Evolutionary conservation across 2,329 filamentous ascomycete genomes (phyloP).

Genomic region (Fusarium globosum): DNA sequence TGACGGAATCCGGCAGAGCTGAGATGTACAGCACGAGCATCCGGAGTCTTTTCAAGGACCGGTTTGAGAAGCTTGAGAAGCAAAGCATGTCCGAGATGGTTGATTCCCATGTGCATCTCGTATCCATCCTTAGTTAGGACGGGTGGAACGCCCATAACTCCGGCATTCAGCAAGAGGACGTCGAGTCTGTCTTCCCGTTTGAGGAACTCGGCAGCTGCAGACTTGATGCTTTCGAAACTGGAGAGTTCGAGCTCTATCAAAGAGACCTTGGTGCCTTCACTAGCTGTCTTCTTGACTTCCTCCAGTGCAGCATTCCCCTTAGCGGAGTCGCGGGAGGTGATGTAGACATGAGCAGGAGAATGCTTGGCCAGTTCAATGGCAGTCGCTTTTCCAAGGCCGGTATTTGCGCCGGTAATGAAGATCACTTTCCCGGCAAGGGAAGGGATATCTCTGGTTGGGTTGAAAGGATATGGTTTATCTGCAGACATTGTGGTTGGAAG

Average conservation of each 20-base stretch:
- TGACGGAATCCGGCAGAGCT: slow-evolving; percentile 1
- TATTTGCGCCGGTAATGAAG: slow-evolving; percentile 1
- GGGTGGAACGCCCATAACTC: slow-evolving; percentile 1
- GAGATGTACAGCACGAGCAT: background rate
- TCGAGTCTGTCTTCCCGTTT: background rate
- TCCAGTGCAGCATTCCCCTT: background rate
- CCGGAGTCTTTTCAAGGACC: rapidly evolving
- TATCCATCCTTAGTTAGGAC: background rate
- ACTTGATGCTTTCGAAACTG: background rate
- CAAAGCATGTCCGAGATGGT: slow-evolving; percentile 1
- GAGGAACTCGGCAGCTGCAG: background rate
- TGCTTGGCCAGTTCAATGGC: slow-evolving; percentile 2
- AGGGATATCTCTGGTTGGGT: background rate
- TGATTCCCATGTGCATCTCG: slow-evolving; percentile 17
- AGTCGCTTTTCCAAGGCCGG: background rate
- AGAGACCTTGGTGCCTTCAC: rapidly evolving
- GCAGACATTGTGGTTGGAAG: background rate
- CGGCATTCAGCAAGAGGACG: slow-evolving; percentile 3
- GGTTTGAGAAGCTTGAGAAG: background rate
- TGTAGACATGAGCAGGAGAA: background rate
- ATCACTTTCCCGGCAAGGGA: background rate
- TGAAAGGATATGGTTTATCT: rapidly evolving
- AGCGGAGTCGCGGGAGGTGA: background rate
- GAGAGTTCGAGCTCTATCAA: background rate
- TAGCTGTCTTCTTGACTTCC: rapidly evolving